These are phyloP conservation scores for Aspergillus sp. DNA, from an alignment of 2,329 filamentous ascomycete genomes.

Conservation along the genomic window DNA sequence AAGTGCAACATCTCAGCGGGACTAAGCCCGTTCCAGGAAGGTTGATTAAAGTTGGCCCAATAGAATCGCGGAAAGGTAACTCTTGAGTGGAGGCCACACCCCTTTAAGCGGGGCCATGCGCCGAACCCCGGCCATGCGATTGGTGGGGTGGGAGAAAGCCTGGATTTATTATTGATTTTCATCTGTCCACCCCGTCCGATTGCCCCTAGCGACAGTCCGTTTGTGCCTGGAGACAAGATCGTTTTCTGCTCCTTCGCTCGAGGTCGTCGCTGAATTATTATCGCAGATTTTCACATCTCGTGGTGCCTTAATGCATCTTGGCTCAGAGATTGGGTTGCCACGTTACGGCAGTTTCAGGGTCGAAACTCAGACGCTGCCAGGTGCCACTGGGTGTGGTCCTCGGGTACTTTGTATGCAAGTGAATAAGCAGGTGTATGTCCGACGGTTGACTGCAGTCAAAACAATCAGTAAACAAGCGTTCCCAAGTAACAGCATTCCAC, in stretches of 20 bases:
- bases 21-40: not conserved
- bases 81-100: not conserved
- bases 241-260: too few relatives aligned
- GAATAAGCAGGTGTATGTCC: not conserved
- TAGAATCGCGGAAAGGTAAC: not conserved
- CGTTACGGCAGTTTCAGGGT: not conserved
- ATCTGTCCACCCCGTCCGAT: conserved; percentile 14
- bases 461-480: conserved; percentile 7
- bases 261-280: too few relatives aligned
- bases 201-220: conserved; percentile 21
- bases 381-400: not conserved
- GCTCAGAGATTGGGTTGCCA: not conserved
- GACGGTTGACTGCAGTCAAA: not conserved
- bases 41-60: conserved; percentile 1
- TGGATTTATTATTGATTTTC: conserved; percentile 1
- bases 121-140: conserved; percentile 8
- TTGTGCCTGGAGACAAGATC: not conserved
- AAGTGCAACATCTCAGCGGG: not conserved
- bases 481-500: not conserved
- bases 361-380: not conserved
- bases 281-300: too few relatives aligned
- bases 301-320: not conserved
- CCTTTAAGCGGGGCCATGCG: conserved; percentile 12
- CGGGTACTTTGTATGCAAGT: not conserved
- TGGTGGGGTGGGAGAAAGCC: conserved; percentile 1